Percentiles rank a stretch among this genome's conserved stretches.
phyloP scores from a whole-genome alignment of 164 flowering plant species.

The Piper longum region DNA sequence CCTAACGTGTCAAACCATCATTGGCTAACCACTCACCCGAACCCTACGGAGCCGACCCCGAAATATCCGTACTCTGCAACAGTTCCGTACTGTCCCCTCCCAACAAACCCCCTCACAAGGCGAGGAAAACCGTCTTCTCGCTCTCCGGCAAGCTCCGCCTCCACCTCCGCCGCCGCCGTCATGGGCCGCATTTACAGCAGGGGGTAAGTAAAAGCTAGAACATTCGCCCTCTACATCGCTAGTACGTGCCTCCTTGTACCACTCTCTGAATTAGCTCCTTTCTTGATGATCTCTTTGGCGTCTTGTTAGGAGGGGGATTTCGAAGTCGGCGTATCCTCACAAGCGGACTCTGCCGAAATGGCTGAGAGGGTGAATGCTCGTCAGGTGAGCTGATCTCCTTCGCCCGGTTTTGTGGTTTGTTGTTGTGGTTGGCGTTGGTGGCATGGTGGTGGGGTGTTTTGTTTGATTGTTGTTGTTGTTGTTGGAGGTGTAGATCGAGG shows the following conservation, averaged over 20 bases:
- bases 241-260: not conserved
- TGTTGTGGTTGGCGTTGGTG: too few species aligned
- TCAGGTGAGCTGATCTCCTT: constrained; percentile 14
- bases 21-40: too few species aligned
- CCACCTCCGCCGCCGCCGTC: constrained; percentile 1
- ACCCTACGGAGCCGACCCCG: too few species aligned
- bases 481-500: constrained; percentile 36
- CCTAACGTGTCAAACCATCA: too few species aligned
- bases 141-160: not conserved
- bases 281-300: not conserved
- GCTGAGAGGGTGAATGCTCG: constrained; percentile 25
- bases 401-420: not conserved
- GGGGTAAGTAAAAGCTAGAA: too few species aligned
- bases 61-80: too few species aligned
- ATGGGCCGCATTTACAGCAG: constrained; percentile 44
- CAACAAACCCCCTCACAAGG: not conserved
- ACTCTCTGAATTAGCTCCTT: not conserved
- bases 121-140: not conserved
- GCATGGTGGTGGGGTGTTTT: too few species aligned
- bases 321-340: constrained; percentile 35
- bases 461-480: not conserved
- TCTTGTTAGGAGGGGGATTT: constrained; percentile 31
- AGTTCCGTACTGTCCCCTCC: too few species aligned
- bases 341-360: constrained; percentile 36
- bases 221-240: not conserved